Percentiles rank a stretch among this genome's conserved stretches.
Conservation (phyloP, 345 rosid species). For the Murraya paniculata region DNA sequence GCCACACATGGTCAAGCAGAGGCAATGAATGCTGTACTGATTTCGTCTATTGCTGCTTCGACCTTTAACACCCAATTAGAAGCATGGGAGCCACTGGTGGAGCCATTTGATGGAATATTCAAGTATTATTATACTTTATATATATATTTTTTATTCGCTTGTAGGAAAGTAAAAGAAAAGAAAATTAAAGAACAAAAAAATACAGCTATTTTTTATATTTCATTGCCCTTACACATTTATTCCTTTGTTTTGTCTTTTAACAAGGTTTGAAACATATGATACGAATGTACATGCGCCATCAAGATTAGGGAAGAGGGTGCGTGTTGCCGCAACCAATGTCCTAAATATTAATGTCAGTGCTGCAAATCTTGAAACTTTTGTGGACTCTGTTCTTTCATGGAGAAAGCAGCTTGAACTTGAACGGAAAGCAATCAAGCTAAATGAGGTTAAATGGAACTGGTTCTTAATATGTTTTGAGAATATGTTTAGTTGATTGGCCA, state of each 20-base stretch:
- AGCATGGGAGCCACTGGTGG: constrained; percentile 99
- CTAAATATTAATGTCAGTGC: constrained; percentile 86
- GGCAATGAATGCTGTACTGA: constrained; percentile 94
- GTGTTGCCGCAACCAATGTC: constrained; percentile 77
- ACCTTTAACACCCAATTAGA: constrained; percentile 88
- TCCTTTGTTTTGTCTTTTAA: constrained; percentile 18
- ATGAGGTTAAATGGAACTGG: constrained; percentile 48
- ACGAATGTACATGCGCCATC: constrained; percentile 52
- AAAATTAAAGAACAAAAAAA: not conserved
- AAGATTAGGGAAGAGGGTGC: constrained; percentile 76
- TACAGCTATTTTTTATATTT: constrained; percentile 10
- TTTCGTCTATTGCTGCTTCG: constrained; percentile 92
- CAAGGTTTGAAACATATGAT: constrained; percentile 91
- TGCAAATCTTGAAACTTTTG: constrained; percentile 75
- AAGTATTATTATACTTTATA: constrained; percentile 50
- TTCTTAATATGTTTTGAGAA: constrained; percentile 14
- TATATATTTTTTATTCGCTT: constrained; percentile 18
- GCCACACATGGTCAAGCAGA: constrained; percentile 90
- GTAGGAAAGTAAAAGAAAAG: not conserved
- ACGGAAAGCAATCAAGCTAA: constrained; percentile 67
- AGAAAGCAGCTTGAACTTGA: constrained; percentile 87
- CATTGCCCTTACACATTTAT: constrained; percentile 11
- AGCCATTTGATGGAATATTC: constrained; percentile 99
- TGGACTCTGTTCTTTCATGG: constrained; percentile 84
- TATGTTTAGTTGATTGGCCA: not conserved